Evolutionary conservation across 2,329 filamentous ascomycete genomes (phyloP), one percentile per base, ranked within the genome.

Genomic region (Aspergillus transmontanensis): DNA sequence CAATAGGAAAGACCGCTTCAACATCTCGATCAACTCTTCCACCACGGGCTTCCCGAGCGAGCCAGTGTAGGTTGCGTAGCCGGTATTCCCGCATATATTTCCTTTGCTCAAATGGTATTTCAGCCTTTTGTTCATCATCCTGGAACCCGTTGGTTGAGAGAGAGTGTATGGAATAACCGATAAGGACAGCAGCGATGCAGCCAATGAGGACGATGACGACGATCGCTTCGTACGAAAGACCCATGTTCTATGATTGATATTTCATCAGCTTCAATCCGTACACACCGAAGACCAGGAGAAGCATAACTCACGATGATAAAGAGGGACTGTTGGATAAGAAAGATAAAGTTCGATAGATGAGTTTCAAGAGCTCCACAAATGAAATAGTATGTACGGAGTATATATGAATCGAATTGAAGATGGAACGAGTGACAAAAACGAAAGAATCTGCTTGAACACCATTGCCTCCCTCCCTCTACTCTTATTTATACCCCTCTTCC

Each of bases 31-130:
- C 28, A 21, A 3, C 21, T 26, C 46, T n/a, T 41, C 41, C 43
- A n/a, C 54, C 36, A 50, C 56, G 57, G 11, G 69, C 66, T 10
- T 66, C 64, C 21, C 65, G 21, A n/a, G 68, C 71, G 46, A 75
- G 50, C 30, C 39, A 55, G 16, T 71, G 66, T 12, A 75, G 6
- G 43, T 70, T 70, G 10, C 68, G 66, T 12, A 69, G 61, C 9
- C 73, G 69, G 14, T 71, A 28, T 50, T 71, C 63, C 2, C 72
- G 70, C 73, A 76, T 75, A 51, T 76, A 76, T 57, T 65, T 66
- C 9, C 63, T 58, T 59, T 76, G 74, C 21, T 75, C 71, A 14
- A 61, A 45, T 14, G 66, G 12, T 26, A 69, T 26, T 0, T 75
- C 73, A 4, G 50, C 48, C 23, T 53, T 28, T 3, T 41, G 23